A percentile compares a stretch with the other conserved stretches of the same genome.
Evolutionary conservation across 345 rosid genomes (phyloP).

Genomic region (Bruguiera parviflora): DNA sequence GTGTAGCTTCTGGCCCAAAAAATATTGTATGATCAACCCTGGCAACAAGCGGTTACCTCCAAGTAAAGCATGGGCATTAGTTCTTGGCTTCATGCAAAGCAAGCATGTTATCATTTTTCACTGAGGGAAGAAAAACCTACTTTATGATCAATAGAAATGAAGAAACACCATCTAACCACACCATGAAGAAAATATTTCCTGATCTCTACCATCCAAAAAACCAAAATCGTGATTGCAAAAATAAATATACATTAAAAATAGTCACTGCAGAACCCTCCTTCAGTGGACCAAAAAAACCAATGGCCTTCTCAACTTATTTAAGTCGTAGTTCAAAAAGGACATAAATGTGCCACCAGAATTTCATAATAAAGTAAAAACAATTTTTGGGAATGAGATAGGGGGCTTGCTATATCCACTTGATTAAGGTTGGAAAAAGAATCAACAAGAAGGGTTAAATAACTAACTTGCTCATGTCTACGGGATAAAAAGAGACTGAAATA

Average conservation of each 20-base stretch:
- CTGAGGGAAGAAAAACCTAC: not conserved
- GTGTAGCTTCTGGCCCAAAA: no score
- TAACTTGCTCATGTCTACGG: not conserved
- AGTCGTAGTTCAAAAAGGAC: not conserved
- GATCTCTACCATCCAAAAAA: not conserved
- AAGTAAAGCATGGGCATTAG: not conserved
- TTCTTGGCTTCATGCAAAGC: not conserved
- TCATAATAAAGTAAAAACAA: not conserved
- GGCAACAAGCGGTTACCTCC: not conserved
- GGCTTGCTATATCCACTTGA: no score
- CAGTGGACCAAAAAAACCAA: not conserved
- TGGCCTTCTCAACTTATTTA: not conserved
- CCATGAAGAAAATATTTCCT: not conserved
- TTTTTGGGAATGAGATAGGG: not conserved
- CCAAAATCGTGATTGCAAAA: not conserved
- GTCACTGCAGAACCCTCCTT: not conserved
- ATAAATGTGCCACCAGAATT: no score
- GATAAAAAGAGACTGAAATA: not conserved
- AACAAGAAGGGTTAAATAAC: conserved; percentile 6
- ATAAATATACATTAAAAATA: not conserved
- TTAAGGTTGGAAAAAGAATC: not conserved
- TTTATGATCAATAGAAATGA: not conserved
- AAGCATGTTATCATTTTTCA: not conserved
- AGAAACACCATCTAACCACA: not conserved
- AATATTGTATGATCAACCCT: not conserved